Conservation (phyloP, 768 basidiomycete genomes). For the Phlegmacium glaucopus region DNA sequence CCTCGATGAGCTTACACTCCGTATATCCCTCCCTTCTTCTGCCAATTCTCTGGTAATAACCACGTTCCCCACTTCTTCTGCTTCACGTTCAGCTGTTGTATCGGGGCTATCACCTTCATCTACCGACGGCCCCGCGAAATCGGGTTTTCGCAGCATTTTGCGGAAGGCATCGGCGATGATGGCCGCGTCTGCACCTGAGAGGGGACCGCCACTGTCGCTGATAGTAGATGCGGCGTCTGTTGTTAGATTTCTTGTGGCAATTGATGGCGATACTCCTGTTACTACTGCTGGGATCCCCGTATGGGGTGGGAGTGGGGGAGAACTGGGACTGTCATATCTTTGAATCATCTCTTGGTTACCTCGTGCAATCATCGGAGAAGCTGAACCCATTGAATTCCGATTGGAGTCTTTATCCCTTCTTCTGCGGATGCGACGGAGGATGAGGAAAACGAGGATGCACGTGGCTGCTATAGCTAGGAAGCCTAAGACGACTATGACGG, state of each 20-base stretch:
- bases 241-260: slow-evolving; percentile 19
- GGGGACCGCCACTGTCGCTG: slow-evolving; percentile 67
- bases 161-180: slow-evolving; percentile 94
- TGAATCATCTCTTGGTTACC: slow-evolving; percentile 25
- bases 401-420: slow-evolving; percentile 44
- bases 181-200: slow-evolving; percentile 83
- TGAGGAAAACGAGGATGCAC: slow-evolving; percentile 66
- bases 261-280: too few species aligned
- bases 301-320: slow-evolving; percentile 26
- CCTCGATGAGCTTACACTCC: slow-evolving; percentile 77
- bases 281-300: slow-evolving; percentile 7
- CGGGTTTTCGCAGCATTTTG: slow-evolving; percentile 83
- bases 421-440: slow-evolving; percentile 64
- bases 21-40: slow-evolving; percentile 86
- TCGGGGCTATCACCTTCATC: slow-evolving; percentile 73
- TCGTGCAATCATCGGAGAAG: slow-evolving; percentile 79
- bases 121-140: slow-evolving; percentile 67
- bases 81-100: slow-evolving; percentile 4
- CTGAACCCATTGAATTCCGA: slow-evolving; percentile 74
- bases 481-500: slow-evolving; percentile 83
- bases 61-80: slow-evolving; percentile 15
- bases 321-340: slow-evolving; percentile 23
- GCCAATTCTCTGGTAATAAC: slow-evolving; percentile 74
- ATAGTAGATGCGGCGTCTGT: slow-evolving; percentile 76
- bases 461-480: slow-evolving; percentile 76